Base-by-base conservation (phyloP, 1,284 basidiomycete species). In the Ustilago loliicola region DNA sequence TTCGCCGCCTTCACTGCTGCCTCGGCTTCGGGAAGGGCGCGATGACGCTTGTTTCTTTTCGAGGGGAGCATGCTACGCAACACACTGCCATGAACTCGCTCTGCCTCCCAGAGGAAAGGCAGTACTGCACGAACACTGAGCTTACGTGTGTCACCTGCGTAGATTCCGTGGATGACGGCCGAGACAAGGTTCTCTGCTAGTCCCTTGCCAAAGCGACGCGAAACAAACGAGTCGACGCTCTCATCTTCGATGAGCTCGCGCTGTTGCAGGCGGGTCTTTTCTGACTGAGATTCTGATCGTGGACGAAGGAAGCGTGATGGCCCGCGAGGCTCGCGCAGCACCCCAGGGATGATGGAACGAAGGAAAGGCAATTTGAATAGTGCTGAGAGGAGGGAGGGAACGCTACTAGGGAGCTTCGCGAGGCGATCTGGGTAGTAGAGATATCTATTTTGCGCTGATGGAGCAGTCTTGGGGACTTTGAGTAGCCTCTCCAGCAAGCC, bases 101-200 rank as follows among this genome's bases (percentile, higher is more conserved):
- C 92, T 0, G 91, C 88, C 29, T 91, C 90, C 89, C 90, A 93
- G 21, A 97, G 80, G 3, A 88, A 88, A 0, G 93, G 92, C 82
- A 98, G 93, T 0, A 94, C 90, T 3, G 93, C 90, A 2, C 92
- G 89, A 0, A 94, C 88, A 72, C 94, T 95, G 10, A 98, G 87
- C 38, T 88, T 81, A 1, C 92, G 88, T 3, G 94, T 91, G 81
- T 96, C 94, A 0, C 94, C 91, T 0, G 94, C 95, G 84, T 97
- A 98, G 69, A 99, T 93, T 0, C 96, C 96, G 81, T 98, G 96
- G 1, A 95, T 90, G 72, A 98, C 89, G 0, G 95, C 93, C 64
- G 92, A 94, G 3, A 93, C 92, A 57, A 97, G 89, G 4, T 90
- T 90, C 11, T 91, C 89, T 0, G 95, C 93, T 63, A 96, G 90